Evolutionary conservation across 2,329 filamentous ascomycete species (phyloP).

Genomic region (Fusarium pininemorale): DNA sequence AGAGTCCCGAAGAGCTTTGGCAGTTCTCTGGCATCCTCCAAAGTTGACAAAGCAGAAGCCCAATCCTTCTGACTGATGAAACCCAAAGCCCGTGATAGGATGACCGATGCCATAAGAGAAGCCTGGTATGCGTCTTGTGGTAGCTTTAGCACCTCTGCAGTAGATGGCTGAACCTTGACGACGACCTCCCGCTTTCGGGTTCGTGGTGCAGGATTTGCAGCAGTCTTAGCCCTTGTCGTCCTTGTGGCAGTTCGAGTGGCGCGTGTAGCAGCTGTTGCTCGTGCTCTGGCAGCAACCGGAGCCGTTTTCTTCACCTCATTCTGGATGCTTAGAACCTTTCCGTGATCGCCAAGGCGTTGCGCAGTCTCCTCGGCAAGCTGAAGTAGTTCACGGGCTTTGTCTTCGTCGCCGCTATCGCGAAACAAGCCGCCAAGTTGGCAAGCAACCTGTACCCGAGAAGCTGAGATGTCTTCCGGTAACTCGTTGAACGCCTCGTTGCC

Average conservation of each 20-base stretch:
- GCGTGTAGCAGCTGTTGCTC: conserved; percentile 37
- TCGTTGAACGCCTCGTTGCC: conserved; percentile 62
- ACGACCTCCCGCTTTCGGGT: conserved; percentile 33
- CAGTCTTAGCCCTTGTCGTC: conserved; percentile 35
- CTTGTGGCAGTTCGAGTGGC: conserved; percentile 41
- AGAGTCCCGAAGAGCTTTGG: conserved; percentile 53
- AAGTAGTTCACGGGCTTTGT: conserved; percentile 56
- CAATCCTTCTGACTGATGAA: conserved; percentile 64
- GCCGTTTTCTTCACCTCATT: conserved; percentile 23
- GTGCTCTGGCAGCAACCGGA: conserved; percentile 18
- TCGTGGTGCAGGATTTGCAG: conserved; percentile 22
- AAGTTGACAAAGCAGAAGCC: conserved; percentile 63
- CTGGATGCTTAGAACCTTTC: conserved; percentile 17
- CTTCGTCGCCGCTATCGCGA: conserved; percentile 57
- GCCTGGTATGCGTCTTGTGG: conserved; percentile 50
- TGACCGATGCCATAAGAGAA: conserved; percentile 48
- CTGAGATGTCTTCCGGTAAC: conserved; percentile 54
- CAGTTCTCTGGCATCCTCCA: conserved; percentile 60
- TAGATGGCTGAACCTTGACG: conserved; percentile 39
- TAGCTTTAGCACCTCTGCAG: conserved; percentile 25
- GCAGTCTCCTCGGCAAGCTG: conserved; percentile 60
- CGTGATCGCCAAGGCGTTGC: conserved; percentile 44
- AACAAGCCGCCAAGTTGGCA: conserved; percentile 67
- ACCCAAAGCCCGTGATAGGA: conserved; percentile 53
- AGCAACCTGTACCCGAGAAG: conserved; percentile 54